Base-by-base conservation (phyloP, 2,329 filamentous ascomycete species). In the Reticulascus tulasneorum region DNA sequence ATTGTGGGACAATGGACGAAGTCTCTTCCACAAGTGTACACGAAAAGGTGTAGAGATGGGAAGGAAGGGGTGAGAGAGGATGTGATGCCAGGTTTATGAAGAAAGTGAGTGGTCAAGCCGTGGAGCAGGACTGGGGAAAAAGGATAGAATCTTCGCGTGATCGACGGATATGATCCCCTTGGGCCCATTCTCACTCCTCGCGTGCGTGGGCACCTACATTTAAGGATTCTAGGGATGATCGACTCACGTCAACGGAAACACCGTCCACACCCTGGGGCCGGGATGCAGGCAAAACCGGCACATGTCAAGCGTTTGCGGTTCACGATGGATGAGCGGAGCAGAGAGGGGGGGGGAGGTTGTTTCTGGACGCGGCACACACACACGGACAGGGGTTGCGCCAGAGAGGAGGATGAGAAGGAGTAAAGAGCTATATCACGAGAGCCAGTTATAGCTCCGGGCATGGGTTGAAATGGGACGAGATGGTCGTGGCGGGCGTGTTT, bases 371-470 rank as follows among this genome's bases (percentile, higher is more conserved):
- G 37, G 37, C 21, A 40, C 40, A 37, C 24, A 29, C 40, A 36
- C 40, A 36, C 37, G 32, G 37, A 40, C 40, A 42, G 40, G 40
- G 39, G 40, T 19, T 25, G 32, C 23, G 37, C 37, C 37, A 42
- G 36, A 40, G 40, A 40, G 33, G n/a, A n/a, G n/a, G n/a, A n/a
- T n/a, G n/a, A n/a, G n/a, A n/a, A n/a, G n/a, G n/a, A n/a, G n/a
- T n/a, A n/a, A n/a, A 28, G 37, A 21, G 21, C 32, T 12, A 33
- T 25, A 25, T 22, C 18, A 29, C 32, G 32, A 29, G 22, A 23
- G 30, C 28, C 37, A 37, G 32, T 33, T 29, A 40, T 40, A 36
- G 24, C 32, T 32, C 37, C 37, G 32, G 37, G 33, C 22, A 29
- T 28, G 37, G 25, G 24, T 26, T 17, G n/a, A 22, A 16, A 42